phyloP scores from a whole-genome alignment of 2,329 filamentous ascomycete genomes.

The Fusarium sp. region DNA sequence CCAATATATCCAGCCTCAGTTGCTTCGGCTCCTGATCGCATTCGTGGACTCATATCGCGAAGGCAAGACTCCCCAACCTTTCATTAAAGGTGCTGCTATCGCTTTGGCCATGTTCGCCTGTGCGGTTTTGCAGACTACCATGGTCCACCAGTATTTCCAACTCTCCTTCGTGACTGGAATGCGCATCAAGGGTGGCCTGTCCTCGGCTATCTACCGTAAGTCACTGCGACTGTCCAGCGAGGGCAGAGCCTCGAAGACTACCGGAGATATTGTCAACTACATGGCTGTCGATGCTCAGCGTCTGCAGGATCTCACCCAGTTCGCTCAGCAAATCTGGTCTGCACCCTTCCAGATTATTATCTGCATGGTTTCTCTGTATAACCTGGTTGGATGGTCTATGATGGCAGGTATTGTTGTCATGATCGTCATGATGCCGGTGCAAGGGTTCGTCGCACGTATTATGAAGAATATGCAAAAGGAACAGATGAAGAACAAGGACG shows the following conservation, averaged over 20 bases:
- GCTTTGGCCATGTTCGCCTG: slow-evolving; percentile 93
- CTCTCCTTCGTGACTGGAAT: slow-evolving; percentile 95
- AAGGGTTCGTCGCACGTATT: slow-evolving; percentile 89
- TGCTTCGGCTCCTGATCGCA: slow-evolving; percentile 85
- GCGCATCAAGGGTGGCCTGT: slow-evolving; percentile 93
- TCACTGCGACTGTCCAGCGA: slow-evolving; percentile 93
- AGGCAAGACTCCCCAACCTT: slow-evolving; percentile 76
- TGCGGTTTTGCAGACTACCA: slow-evolving; percentile 87
- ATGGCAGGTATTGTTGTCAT: slow-evolving; percentile 95
- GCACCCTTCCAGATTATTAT: slow-evolving; percentile 96
- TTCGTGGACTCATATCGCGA: slow-evolving; percentile 85
- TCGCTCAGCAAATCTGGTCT: slow-evolving; percentile 95
- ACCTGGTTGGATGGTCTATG: slow-evolving; percentile 96
- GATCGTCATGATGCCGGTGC: slow-evolving; percentile 97
- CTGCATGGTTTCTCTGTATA: slow-evolving; percentile 96
- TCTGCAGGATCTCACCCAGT: slow-evolving; percentile 94
- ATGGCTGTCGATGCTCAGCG: slow-evolving; percentile 99
- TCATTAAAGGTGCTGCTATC: slow-evolving; percentile 88
- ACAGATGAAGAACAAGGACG: slow-evolving; percentile 99
- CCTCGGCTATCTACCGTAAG: slow-evolving; percentile 93
- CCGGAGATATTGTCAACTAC: slow-evolving; percentile 98
- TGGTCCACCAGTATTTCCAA: slow-evolving; percentile 98
- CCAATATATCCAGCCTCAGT: slow-evolving; percentile 91
- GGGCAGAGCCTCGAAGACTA: slow-evolving; percentile 88
- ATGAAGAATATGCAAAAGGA: slow-evolving; percentile 96